Conservation (phyloP, 2,329 filamentous ascomycete genomes). For the Curvularia spicifera region DNA sequence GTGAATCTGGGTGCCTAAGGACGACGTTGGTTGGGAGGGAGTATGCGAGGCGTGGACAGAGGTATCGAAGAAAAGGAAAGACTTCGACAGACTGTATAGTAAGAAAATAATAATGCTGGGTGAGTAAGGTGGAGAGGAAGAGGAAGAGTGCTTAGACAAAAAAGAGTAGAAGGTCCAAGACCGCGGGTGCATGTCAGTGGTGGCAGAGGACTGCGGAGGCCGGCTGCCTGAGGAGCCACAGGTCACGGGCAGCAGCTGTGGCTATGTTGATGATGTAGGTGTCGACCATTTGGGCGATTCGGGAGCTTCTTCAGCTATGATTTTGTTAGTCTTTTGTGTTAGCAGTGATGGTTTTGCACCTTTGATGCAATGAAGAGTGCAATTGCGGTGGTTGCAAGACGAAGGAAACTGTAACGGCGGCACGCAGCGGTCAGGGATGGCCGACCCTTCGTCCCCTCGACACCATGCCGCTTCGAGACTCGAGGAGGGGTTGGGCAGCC, state of each 20-base stretch:
- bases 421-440: slow-evolving; percentile 35
- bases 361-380: slow-evolving; percentile 25
- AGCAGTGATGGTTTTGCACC: slow-evolving; percentile 35
- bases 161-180: slow-evolving; percentile 22
- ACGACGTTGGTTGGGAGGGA: slow-evolving; percentile 15
- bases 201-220: slow-evolving; percentile 25
- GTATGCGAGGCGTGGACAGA: slow-evolving; percentile 12
- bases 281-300: slow-evolving; percentile 26
- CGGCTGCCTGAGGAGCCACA: slow-evolving; percentile 36
- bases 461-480: slow-evolving; percentile 31
- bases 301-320: slow-evolving; percentile 28
- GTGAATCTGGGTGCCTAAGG: slow-evolving; percentile 33
- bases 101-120: slow-evolving; percentile 4
- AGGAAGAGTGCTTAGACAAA: slow-evolving; percentile 13
- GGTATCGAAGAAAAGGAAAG: background rate
- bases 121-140: slow-evolving; percentile 7
- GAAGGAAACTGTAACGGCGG: slow-evolving; percentile 27
- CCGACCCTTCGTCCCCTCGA: slow-evolving; percentile 23
- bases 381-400: slow-evolving; percentile 27
- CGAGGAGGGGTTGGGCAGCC: slow-evolving; percentile 18
- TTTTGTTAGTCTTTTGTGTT: slow-evolving; percentile 29
- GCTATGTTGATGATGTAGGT: slow-evolving; percentile 35
- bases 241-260: slow-evolving; percentile 29
- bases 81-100: slow-evolving; percentile 4
- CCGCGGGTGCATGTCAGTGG: slow-evolving; percentile 20